Conservation (phyloP, 345 rosid species). For the Ceriops tagal region DNA sequence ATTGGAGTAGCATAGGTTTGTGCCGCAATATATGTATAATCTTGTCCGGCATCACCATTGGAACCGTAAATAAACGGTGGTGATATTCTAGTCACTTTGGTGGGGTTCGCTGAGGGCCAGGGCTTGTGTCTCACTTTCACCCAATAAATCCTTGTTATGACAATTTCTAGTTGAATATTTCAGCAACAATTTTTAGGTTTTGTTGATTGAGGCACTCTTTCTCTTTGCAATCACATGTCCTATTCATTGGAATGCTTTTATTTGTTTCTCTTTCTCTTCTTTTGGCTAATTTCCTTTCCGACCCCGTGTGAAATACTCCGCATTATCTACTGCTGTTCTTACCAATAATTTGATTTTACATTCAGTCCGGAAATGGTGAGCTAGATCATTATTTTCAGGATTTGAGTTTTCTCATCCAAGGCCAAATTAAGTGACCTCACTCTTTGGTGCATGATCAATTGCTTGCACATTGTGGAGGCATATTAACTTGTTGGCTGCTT, state of each 20-base stretch:
- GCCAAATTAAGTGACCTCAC: background rate
- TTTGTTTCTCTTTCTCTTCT: background rate
- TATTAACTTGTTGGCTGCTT: slow-evolving; percentile 14
- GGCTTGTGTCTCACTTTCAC: background rate
- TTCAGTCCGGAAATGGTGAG: background rate
- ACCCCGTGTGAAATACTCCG: too few species aligned
- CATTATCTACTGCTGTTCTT: background rate
- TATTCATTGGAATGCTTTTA: too few species aligned
- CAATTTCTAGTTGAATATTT: background rate
- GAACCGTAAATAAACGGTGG: too few species aligned
- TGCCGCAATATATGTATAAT: too few species aligned
- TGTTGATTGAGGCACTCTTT: background rate
- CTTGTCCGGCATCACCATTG: too few species aligned
- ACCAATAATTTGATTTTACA: background rate
- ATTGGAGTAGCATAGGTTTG: too few species aligned
- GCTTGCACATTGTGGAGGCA: background rate
- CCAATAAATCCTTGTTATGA: background rate
- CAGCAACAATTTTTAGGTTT: too few species aligned
- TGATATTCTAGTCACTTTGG: too few species aligned
- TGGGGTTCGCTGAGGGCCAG: too few species aligned
- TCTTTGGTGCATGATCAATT: background rate
- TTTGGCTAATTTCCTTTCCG: too few species aligned
- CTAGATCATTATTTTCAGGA: background rate
- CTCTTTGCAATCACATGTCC: too few species aligned
- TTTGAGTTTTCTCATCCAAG: background rate